Conservation (phyloP, 768 basidiomycete genomes). For the Naematelia aurantialba region DNA sequence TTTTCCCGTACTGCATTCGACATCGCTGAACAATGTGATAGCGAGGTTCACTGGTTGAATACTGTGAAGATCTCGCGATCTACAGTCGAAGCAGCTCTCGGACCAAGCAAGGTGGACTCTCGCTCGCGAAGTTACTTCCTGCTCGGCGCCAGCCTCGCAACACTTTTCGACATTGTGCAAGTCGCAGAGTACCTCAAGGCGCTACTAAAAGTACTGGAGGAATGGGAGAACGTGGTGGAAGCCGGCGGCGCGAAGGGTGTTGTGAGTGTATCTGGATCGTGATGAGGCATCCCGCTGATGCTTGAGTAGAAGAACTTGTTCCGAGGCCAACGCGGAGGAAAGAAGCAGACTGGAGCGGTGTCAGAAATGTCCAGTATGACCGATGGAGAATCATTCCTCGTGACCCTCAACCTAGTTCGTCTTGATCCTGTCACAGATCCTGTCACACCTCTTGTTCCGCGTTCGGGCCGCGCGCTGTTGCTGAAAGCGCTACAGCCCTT, state of each 20-base stretch:
- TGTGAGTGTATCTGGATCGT: constrained; percentile 27
- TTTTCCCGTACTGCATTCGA: background rate
- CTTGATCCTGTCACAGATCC: background rate
- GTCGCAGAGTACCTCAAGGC: constrained; percentile 28
- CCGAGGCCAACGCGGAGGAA: constrained; percentile 29
- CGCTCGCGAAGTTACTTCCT: constrained; percentile 37
- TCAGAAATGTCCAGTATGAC: constrained; percentile 22
- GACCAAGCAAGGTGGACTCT: constrained; percentile 26
- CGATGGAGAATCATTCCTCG: constrained; percentile 28
- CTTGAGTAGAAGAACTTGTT: constrained; percentile 37
- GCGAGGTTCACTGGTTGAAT: constrained; percentile 46
- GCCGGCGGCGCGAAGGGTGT: constrained; percentile 35
- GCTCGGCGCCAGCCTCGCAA: constrained; percentile 38
- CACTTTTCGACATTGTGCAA: constrained; percentile 34
- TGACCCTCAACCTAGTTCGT: constrained; percentile 38
- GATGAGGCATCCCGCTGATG: constrained; percentile 3
- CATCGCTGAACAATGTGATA: constrained; percentile 9
- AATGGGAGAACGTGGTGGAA: constrained; percentile 45
- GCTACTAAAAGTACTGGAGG: constrained; percentile 37
- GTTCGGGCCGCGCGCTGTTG: no score
- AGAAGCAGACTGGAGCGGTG: constrained; percentile 14
- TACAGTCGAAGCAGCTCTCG: constrained; percentile 31
- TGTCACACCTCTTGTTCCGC: background rate
- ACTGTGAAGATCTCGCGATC: constrained; percentile 39
- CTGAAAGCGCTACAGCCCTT: no score